These are phyloP conservation scores for Lophiotrema nucula DNA, from an alignment of 495 filamentous ascomycete genomes.

Conservation along the genomic window DNA sequence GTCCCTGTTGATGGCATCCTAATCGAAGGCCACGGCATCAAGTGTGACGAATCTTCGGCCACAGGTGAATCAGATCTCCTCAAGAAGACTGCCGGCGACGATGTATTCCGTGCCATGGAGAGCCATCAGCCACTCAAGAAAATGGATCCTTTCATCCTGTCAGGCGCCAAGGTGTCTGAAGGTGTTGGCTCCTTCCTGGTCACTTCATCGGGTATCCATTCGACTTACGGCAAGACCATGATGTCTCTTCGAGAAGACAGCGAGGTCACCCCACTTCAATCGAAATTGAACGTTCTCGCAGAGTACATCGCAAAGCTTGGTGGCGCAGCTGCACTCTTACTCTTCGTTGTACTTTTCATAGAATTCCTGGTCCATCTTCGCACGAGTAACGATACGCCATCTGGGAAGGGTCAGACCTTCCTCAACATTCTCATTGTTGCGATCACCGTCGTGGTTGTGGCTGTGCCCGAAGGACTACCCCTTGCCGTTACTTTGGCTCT, in stretches of 20 bases:
- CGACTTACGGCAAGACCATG: conserved; percentile 87
- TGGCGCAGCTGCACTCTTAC: conserved; percentile 73
- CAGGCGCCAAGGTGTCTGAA: conserved; percentile 88
- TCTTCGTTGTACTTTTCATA: conserved; percentile 92
- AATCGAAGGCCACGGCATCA: conserved; percentile 50
- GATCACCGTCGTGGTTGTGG: conserved; percentile 92
- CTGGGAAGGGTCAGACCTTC: conserved; percentile 82
- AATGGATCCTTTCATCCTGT: conserved; percentile 91
- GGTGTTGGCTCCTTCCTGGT: conserved; percentile 84
- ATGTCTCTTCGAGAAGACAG: conserved; percentile 88
- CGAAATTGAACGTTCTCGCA: conserved; percentile 85
- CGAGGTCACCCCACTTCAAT: conserved; percentile 91
- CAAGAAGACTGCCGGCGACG: conserved; percentile 65
- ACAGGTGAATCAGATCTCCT: conserved; percentile 69
- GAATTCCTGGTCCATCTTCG: conserved; percentile 73
- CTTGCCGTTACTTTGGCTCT: conserved; percentile 90
- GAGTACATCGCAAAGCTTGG: conserved; percentile 94
- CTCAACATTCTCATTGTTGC: conserved; percentile 92
- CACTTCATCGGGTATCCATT: conserved; percentile 83
- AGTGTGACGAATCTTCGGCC: conserved; percentile 69
- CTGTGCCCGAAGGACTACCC: conserved; percentile 89
- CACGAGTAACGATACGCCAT: conserved; percentile 53
- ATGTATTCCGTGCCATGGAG: conserved; percentile 79
- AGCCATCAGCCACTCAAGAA: conserved; percentile 72
- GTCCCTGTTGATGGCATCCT: conserved; percentile 49